Conservation (phyloP, 768 basidiomycete species). For the Roridomyces roridus region DNA sequence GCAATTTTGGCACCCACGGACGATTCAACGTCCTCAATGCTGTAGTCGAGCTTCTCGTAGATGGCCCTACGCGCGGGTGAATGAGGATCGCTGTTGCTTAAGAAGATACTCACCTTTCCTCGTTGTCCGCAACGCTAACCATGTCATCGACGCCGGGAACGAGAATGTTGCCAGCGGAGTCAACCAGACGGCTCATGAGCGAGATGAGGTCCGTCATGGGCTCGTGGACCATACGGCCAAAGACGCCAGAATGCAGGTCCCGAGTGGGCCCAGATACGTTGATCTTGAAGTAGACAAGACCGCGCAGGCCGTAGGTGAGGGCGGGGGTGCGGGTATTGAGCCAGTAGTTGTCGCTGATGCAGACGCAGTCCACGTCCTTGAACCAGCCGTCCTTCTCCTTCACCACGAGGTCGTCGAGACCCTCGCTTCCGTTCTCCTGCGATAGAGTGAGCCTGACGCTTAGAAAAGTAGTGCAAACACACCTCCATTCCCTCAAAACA, state of each 20-base stretch:
- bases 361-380: slow-evolving; percentile 88
- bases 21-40: slow-evolving; percentile 72
- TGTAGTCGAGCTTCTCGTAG: slow-evolving; percentile 79
- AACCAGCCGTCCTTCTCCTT: slow-evolving; percentile 77
- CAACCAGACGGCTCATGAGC: slow-evolving; percentile 73
- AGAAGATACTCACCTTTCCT: neutral
- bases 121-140: slow-evolving; percentile 39
- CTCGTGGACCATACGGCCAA: slow-evolving; percentile 68
- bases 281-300: slow-evolving; percentile 85
- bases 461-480: no score
- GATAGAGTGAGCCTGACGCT: no score
- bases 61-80: slow-evolving; percentile 51
- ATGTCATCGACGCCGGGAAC: slow-evolving; percentile 75
- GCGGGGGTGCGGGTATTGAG: slow-evolving; percentile 80
- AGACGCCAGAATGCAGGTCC: slow-evolving; percentile 91
- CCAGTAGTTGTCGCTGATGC: slow-evolving; percentile 98
- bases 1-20: slow-evolving; percentile 80
- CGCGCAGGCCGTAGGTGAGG: slow-evolving; percentile 88
- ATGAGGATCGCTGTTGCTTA: neutral
- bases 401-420: slow-evolving; percentile 85
- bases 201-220: slow-evolving; percentile 80
- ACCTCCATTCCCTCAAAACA: slow-evolving; percentile 99
- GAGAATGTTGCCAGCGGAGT: slow-evolving; percentile 64
- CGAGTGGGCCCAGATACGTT: slow-evolving; percentile 82
- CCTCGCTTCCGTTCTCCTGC: slow-evolving; percentile 90